Base-by-base conservation (phyloP, 2,329 filamentous ascomycete genomes). In the Cordyceps fumosorosea region DNA sequence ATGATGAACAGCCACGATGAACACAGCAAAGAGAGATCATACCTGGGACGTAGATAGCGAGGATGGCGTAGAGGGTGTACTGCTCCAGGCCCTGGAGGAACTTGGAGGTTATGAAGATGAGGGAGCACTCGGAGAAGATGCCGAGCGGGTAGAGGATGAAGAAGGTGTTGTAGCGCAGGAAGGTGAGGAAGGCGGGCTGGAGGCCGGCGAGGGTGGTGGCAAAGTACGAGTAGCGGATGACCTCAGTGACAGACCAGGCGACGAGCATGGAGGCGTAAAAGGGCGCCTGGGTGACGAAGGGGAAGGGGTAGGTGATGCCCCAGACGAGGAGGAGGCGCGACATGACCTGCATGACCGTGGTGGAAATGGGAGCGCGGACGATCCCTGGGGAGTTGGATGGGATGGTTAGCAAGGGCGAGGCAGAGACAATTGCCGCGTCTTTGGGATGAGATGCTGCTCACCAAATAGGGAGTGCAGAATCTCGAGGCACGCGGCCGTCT, bases 221-320 rank as follows among this genome's bases (percentile, higher is more conserved):
- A 73, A 98, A 98, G 81, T 90, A 99, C 54, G 85, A 84, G 82
- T 99, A 99, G 60, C 95, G 88, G 69, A 97, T 89, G 59, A 96
- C 89, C 78, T 99, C 95, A 64, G 95, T 97, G 63, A 91, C 75
- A 66, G 86, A 89, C 93, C 95, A 98, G 37, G 95, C 93, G 62
- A 88, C 71, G 63, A 98, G 82, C 90, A 96, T 91, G 69, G 82
- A 84, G 67, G 85, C 80, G 80, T 93, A 96, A 62, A 82, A 84
- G 22, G 82, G 77, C 65, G 80, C 84, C 57, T 77, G 70, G 64
- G 86, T 85, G 59, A 89, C 82, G 62, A 80, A 76, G 11, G 89
- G 90, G 78, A 93, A 96, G 47, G 82, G 80, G 71, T 86, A 82
- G 70, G 91, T 87, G 65, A 98, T 82, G 67, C 84, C 87, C 91